Evolutionary conservation across 495 filamentous ascomycete genomes (phyloP).

Genomic region (Trichoderma gamsii): DNA sequence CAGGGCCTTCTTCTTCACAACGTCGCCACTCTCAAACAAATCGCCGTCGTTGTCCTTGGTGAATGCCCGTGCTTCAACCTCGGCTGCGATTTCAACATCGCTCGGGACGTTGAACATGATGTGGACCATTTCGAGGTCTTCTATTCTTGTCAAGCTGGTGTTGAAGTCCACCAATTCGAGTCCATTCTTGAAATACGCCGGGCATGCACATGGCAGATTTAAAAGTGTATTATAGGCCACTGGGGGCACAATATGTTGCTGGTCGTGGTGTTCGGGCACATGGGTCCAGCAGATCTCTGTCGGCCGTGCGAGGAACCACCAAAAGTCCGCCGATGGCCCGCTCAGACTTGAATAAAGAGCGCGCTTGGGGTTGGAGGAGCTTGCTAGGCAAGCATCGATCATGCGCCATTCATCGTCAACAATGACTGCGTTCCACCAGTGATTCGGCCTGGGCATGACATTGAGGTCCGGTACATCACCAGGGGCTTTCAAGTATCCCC

Average conservation of each 20-base stretch:
- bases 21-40: constrained; percentile 85
- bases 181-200: constrained; percentile 77
- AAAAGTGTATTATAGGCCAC: constrained; percentile 77
- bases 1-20: constrained; percentile 75
- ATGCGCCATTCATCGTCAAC: constrained; percentile 94
- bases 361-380: constrained; percentile 78
- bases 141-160: constrained; percentile 77
- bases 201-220: constrained; percentile 76
- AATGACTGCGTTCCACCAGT: constrained; percentile 97
- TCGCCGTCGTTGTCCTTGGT: constrained; percentile 82
- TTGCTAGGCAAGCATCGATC: constrained; percentile 90
- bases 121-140: constrained; percentile 88
- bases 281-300: constrained; percentile 91
- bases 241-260: constrained; percentile 90
- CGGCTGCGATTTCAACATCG: constrained; percentile 90
- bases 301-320: constrained; percentile 87
- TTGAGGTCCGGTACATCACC: constrained; percentile 76
- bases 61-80: constrained; percentile 77
- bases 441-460: constrained; percentile 73
- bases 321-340: constrained; percentile 66
- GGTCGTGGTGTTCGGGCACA: constrained; percentile 72
- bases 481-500: constrained; percentile 84
- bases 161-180: constrained; percentile 84
- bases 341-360: constrained; percentile 66
- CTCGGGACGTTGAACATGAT: constrained; percentile 77